These are phyloP conservation scores for Coemansia sp. DNA, from an alignment of 192 early-diverging fungal genomes.

Conservation along the genomic window DNA sequence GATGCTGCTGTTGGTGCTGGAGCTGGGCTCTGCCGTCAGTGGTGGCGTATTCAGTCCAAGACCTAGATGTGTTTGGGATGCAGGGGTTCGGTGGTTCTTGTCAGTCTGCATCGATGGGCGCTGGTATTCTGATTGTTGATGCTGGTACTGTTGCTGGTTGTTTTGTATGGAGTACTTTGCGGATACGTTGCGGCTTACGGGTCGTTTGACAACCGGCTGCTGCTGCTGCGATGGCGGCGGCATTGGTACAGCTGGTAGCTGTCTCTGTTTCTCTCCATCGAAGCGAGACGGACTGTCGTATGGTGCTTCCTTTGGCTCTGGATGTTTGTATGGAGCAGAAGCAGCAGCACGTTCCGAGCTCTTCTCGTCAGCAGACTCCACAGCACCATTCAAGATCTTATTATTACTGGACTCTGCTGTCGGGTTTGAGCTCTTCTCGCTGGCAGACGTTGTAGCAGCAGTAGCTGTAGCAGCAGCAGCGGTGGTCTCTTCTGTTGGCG, in stretches of 20 bases:
- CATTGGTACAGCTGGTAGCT: not conserved
- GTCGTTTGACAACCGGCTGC: not conserved
- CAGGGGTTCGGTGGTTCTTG: not conserved
- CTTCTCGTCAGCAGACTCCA: not conserved
- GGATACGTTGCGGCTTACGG: not conserved
- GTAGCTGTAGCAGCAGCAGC: not conserved
- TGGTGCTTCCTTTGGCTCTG: constrained; percentile 6
- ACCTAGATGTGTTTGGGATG: not conserved
- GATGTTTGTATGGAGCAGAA: not conserved
- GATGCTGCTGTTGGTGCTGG: not conserved
- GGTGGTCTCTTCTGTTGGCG: constrained; percentile 17
- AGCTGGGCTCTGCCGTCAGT: constrained; percentile 4
- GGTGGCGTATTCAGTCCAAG: constrained; percentile 6
- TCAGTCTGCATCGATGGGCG: not conserved
- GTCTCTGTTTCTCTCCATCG: not conserved
- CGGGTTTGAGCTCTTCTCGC: constrained; percentile 3
- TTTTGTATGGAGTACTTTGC: not conserved
- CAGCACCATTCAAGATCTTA: not conserved
- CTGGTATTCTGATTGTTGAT: constrained; percentile 3
- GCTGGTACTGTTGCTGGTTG: not conserved
- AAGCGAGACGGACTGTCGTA: not conserved
- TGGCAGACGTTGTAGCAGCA: not conserved
- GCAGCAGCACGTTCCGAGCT: not conserved
- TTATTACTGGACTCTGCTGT: no score
- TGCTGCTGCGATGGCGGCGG: constrained; percentile 4